Conservation (phyloP, 257 asterid species). For the Penstemon eatonii region DNA sequence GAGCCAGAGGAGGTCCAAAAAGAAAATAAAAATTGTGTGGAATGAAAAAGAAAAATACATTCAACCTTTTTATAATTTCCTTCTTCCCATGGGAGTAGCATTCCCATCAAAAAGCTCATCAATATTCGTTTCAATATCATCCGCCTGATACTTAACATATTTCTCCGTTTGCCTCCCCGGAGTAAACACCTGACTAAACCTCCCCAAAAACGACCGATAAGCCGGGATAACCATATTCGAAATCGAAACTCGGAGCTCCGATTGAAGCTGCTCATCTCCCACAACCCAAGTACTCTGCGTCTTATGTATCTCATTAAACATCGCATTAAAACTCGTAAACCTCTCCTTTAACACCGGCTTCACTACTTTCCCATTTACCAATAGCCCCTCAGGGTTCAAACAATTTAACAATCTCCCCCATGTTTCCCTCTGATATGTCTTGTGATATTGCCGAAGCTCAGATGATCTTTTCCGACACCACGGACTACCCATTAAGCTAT, state of each 20-base stretch:
- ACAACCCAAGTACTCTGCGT: constrained; percentile 86
- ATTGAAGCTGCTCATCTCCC: constrained; percentile 85
- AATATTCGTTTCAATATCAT: constrained; percentile 66
- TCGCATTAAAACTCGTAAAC: constrained; percentile 73
- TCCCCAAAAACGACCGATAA: constrained; percentile 73
- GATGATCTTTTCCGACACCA: constrained; percentile 81
- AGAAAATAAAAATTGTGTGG: background rate
- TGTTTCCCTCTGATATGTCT: constrained; percentile 83
- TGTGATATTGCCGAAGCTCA: constrained; percentile 75
- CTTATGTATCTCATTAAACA: constrained; percentile 80
- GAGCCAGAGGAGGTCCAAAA: background rate
- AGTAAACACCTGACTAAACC: constrained; percentile 73
- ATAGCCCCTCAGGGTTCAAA: constrained; percentile 67
- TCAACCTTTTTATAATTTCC: constrained; percentile 35
- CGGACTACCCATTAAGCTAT: constrained; percentile 55
- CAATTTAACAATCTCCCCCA: constrained; percentile 71
- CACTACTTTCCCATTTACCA: constrained; percentile 62
- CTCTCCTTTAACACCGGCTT: constrained; percentile 81
- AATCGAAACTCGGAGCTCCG: constrained; percentile 87
- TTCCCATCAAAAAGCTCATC: constrained; percentile 81
- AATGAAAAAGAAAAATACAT: no score
- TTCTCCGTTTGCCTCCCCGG: constrained; percentile 93
- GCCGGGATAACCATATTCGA: constrained; percentile 97
- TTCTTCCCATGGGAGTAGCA: constrained; percentile 51
- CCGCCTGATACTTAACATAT: constrained; percentile 79